These are phyloP conservation scores for Canavalia ensiformis DNA, from an alignment of 306 rosid species.

Conservation along the genomic window DNA sequence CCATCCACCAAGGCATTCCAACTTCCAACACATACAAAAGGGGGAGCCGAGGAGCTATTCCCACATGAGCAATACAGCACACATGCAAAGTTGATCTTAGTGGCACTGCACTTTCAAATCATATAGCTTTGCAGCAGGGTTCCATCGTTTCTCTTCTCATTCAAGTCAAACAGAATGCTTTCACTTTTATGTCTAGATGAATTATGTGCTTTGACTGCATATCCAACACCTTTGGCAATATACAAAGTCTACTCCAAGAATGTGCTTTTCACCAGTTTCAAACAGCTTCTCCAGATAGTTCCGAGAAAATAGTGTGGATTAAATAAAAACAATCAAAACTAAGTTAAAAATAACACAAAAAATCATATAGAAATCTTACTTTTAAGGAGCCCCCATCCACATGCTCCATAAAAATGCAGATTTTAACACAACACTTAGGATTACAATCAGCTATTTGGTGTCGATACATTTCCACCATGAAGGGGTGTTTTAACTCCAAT, in stretches of 20 bases:
- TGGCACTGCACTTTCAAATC: slow-evolving; percentile 98
- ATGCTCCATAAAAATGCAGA: slow-evolving; percentile 87
- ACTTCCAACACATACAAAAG: slow-evolving; percentile 89
- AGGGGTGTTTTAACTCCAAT: slow-evolving; percentile 90
- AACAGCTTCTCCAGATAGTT: slow-evolving; percentile 70
- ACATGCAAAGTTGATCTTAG: slow-evolving; percentile 80
- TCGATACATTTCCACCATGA: slow-evolving; percentile 93
- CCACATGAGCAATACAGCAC: slow-evolving; percentile 88
- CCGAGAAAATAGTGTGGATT: slow-evolving; percentile 53
- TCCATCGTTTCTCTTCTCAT: slow-evolving; percentile 77
- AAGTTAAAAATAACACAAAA: background rate
- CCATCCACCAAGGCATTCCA: slow-evolving; percentile 87
- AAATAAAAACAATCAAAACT: slow-evolving; percentile 10
- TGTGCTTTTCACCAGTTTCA: slow-evolving; percentile 76
- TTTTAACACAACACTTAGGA: slow-evolving; percentile 63
- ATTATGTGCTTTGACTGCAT: slow-evolving; percentile 90
- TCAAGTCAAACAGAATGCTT: slow-evolving; percentile 82
- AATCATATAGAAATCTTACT: slow-evolving; percentile 55
- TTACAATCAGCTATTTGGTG: slow-evolving; percentile 83
- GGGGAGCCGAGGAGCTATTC: slow-evolving; percentile 64
- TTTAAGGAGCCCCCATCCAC: slow-evolving; percentile 86
- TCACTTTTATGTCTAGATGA: slow-evolving; percentile 96
- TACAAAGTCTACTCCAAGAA: slow-evolving; percentile 71
- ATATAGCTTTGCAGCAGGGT: slow-evolving; percentile 87
- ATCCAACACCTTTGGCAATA: slow-evolving; percentile 82